Percentiles rank a stretch among this genome's conserved stretches.
phyloP scores from a whole-genome alignment of 306 rosid genomes.

The Cajanus cajan region DNA sequence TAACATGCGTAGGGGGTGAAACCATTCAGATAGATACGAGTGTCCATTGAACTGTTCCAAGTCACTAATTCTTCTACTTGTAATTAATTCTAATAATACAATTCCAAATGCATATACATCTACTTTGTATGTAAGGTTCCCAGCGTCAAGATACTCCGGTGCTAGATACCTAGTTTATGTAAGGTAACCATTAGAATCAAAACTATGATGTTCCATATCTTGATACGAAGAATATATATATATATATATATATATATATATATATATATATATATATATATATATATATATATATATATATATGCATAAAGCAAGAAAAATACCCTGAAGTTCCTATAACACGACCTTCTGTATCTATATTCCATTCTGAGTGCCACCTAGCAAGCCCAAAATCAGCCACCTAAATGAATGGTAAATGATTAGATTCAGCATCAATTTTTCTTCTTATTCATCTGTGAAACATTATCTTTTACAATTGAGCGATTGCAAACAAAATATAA shows the following conservation, averaged over 20 bases:
- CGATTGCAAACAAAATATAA: background rate
- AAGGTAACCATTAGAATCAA: constrained; percentile 33
- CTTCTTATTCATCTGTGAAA: background rate
- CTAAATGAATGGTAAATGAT: constrained; percentile 36
- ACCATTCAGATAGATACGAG: constrained; percentile 57
- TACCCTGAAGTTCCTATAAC: constrained; percentile 79
- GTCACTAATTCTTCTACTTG: constrained; percentile 66
- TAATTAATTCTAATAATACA: constrained; percentile 72
- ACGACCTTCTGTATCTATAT: constrained; percentile 54
- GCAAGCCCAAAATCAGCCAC: constrained; percentile 97
- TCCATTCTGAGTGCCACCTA: constrained; percentile 85
- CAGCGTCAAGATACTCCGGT: constrained; percentile 76
- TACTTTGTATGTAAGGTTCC: constrained; percentile 72
- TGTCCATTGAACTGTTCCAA: constrained; percentile 52
- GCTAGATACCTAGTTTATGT: constrained; percentile 75
- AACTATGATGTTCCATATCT: background rate
- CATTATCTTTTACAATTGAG: background rate
- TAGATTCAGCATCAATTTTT: background rate
- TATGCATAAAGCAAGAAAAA: background rate
- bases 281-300: too few relatives aligned
- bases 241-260: background rate
- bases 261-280: too few relatives aligned
- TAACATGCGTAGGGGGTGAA: constrained; percentile 52
- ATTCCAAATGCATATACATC: constrained; percentile 94
- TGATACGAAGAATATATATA: background rate